A percentile compares a stretch with the other conserved stretches of the same genome.
Evolutionary conservation across 2,329 filamentous ascomycete genomes (phyloP).

Genomic region (Simplicillium aogashimaense): DNA sequence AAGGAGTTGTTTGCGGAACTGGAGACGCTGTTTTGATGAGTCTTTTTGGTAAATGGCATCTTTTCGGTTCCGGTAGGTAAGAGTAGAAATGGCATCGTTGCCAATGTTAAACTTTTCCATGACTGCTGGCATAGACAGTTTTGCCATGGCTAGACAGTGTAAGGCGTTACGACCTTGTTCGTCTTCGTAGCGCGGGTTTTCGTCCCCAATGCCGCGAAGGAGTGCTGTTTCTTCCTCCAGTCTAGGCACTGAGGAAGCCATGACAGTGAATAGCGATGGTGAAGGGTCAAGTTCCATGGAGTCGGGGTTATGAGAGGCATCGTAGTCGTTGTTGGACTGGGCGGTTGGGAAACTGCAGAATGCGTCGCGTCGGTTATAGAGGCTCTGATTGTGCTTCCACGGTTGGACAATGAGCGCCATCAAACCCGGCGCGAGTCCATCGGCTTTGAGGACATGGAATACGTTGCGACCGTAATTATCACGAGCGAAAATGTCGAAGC

Average conservation of each 20-base stretch:
- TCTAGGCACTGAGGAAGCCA: slow-evolving; percentile 8
- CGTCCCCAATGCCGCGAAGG: slow-evolving; percentile 23
- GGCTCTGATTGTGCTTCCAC: slow-evolving; percentile 15
- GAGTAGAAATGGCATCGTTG: slow-evolving; percentile 9
- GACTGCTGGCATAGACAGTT: slow-evolving; percentile 29
- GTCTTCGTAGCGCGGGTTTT: slow-evolving; percentile 21
- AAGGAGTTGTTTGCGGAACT: slow-evolving; percentile 15
- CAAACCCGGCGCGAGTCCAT: slow-evolving; percentile 17
- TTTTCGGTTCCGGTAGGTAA: slow-evolving; percentile 1
- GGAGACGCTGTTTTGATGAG: slow-evolving; percentile 20
- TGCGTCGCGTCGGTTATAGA: slow-evolving; percentile 34
- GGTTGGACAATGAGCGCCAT: slow-evolving; percentile 21
- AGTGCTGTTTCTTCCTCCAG: slow-evolving; percentile 22
- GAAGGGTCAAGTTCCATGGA: slow-evolving; percentile 7
- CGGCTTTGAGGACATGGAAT: slow-evolving; percentile 32
- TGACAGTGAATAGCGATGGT: slow-evolving; percentile 6
- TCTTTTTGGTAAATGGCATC: slow-evolving; percentile 11
- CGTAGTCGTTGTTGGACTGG: background rate
- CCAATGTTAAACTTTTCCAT: slow-evolving; percentile 20
- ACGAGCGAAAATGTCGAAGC: slow-evolving; percentile 21
- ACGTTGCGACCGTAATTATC: slow-evolving; percentile 44
- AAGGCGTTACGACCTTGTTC: slow-evolving; percentile 42
- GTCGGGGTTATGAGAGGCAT: slow-evolving; percentile 10
- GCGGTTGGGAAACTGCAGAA: slow-evolving; percentile 19
- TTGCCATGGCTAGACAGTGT: slow-evolving; percentile 46